phyloP scores from a whole-genome alignment of 2,329 filamentous ascomycete species.

The Hypoxylon sp. region DNA sequence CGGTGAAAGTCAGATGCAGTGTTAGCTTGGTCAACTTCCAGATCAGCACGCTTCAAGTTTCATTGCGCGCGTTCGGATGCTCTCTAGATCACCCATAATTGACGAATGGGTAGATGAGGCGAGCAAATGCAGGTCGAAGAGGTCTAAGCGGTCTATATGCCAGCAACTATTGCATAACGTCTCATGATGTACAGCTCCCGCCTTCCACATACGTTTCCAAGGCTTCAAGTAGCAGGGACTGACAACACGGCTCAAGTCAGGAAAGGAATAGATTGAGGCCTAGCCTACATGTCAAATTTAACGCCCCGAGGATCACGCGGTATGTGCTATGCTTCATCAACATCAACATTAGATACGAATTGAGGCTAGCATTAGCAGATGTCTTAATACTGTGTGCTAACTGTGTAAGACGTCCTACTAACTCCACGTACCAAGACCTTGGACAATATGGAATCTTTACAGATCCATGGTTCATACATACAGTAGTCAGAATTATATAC shows the following conservation, averaged over 20 bases:
- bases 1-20: conserved; percentile 7
- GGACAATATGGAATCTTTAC: conserved; percentile 3
- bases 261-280: conserved; percentile 25
- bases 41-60: conserved; percentile 16
- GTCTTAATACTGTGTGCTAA: neutral
- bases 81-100: conserved; percentile 14
- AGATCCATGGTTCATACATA: conserved; percentile 8
- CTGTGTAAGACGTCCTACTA: neutral
- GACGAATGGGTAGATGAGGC: conserved; percentile 29
- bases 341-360: conserved; percentile 9
- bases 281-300: conserved; percentile 31
- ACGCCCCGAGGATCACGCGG: conserved; percentile 18
- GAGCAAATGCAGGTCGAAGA: conserved; percentile 22
- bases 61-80: conserved; percentile 10
- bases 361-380: conserved; percentile 8
- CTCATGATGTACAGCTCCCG: conserved; percentile 34
- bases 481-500: conserved; percentile 21
- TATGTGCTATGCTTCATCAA: conserved; percentile 13
- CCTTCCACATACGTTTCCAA: conserved; percentile 21
- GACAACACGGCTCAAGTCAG: conserved; percentile 11
- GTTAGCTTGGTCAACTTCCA: conserved; percentile 12
- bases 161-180: conserved; percentile 27
- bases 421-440: conserved; percentile 16
- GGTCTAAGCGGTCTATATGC: conserved; percentile 33
- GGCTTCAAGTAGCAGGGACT: conserved; percentile 11